Evolutionary conservation across 208 protist genomes (phyloP), one percentile per base, ranked within the genome.

Genomic region (Trypanosomatidae sp.): DNA sequence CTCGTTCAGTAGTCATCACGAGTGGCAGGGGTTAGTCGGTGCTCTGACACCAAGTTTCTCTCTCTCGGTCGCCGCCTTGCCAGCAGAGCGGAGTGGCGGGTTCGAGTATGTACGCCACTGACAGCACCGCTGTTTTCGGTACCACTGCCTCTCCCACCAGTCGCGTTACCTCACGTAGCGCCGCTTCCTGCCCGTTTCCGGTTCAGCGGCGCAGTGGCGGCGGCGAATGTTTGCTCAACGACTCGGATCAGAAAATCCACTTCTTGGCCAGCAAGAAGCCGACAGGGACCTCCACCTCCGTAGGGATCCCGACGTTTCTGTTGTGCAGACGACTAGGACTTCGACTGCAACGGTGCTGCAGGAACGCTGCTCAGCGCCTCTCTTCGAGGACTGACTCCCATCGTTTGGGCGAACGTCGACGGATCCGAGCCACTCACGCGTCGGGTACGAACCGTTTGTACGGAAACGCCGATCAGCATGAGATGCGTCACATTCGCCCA

Each of bases 401-500:
- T n/a, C 3, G 15, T 17, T 22, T 44, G 0, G 64, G 2, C 2
- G 15, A 41, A 5, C 33, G 28, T 3, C n/a, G 13, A 13, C 15
- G 64, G 12, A 17, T 43, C 64, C 64, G 46, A 3, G 30, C 13
- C 25, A 52, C 13, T 33, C 19, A 52, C 10, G 25, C 62, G 2
- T 2, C 44, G 22, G 2, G 15, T 4, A 1, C 3, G 8, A 47
- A 15, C 41, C 25, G 15, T 47, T 2, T 5, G n/a, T 17, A 9
- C 0, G 7, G 28, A 12, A 33, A 15, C 62, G 49, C 28, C 2
- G 30, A 59, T 30, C 36, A 25, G 15, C 43, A 44, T 3, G 58
- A 36, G 39, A 86, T 91, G 90, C 85, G 88, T 22, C 59, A 58
- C 1, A 68, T 95, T 47, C 56, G n/a, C 0, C 91, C 89, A 1